Evolutionary conservation across 352 stramenopile species (phyloP).

Genomic region (Plasmopara muralis): DNA sequence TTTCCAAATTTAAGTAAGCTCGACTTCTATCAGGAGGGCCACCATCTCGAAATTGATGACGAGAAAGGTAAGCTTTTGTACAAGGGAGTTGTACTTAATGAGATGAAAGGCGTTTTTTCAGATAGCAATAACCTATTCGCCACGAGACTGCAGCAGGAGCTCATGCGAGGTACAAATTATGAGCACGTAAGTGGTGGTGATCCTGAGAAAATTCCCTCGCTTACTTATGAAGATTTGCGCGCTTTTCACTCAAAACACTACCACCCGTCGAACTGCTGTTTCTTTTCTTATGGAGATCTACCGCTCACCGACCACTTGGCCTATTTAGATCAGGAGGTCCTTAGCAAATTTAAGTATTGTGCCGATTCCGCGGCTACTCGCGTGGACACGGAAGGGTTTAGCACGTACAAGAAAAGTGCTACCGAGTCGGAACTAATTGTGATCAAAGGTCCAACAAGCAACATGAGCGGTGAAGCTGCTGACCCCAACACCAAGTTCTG

Average conservation of each 20-base stretch:
- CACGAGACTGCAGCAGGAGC: slow-evolving; percentile 83
- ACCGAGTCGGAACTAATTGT: slow-evolving; percentile 25
- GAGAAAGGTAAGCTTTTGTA: slow-evolving; percentile 46
- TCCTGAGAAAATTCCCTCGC: slow-evolving; percentile 55
- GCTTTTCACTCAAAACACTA: slow-evolving; percentile 82
- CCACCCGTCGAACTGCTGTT: slow-evolving; percentile 84
- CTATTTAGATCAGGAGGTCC: slow-evolving; percentile 64
- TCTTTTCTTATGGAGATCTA: slow-evolving; percentile 88
- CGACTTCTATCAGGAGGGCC: slow-evolving; percentile 79
- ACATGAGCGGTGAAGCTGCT: slow-evolving; percentile 42
- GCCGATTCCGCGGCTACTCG: slow-evolving; percentile 39
- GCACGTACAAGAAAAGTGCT: slow-evolving; percentile 26
- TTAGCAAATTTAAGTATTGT: slow-evolving; percentile 59
- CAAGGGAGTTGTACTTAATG: slow-evolving; percentile 98
- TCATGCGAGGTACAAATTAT: slow-evolving; percentile 89
- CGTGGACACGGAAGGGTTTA: slow-evolving; percentile 41
- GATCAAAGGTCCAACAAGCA: slow-evolving; percentile 50
- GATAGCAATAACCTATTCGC: slow-evolving; percentile 91
- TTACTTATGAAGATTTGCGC: slow-evolving; percentile 73
- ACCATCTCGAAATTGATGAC: slow-evolving; percentile 55
- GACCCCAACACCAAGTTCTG: slow-evolving; percentile 80
- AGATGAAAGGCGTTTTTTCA: slow-evolving; percentile 99
- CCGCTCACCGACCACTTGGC: slow-evolving; percentile 65
- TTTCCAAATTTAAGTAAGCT: slow-evolving; percentile 85
- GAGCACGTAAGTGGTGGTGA: slow-evolving; percentile 77